Base-by-base conservation (phyloP, 2,329 filamentous ascomycete genomes). In the Metarhizium humberi region DNA sequence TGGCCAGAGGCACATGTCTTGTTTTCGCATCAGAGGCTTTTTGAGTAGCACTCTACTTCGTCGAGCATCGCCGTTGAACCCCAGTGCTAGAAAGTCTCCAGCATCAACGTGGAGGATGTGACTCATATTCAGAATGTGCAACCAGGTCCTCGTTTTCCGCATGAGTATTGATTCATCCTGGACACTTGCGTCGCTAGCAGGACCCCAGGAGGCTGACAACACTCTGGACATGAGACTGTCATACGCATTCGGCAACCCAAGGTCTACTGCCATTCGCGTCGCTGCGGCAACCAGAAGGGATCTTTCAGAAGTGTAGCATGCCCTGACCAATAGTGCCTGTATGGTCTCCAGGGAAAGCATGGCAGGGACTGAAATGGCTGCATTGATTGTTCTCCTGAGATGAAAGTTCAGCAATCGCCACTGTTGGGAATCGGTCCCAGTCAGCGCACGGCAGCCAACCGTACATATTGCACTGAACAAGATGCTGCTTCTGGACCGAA, bases 1-100 rank as follows among this genome's bases (percentile, higher is more conserved):
- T 3, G 78, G 75, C 38, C 81, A 71, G 0, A 82, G 64, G 6
- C 77, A 74, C 16, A 80, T 63, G 60, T 82, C 79, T 7, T 80
- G 66, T 3, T 73, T 62, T 0, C 74, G 78, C 1, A 73, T 71
- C 2, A 70, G 69, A 0, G 69, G 65, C 56, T 74, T 73, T 20
- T 70, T 65, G 1, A 79, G 65, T 3, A 80, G 63, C 18, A 73
- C 69, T 18, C 78, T 66, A 32, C 75, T 75, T 29, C 76, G 68
- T 7, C 76, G 71, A 6, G 73, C 71, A 55, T 75, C 73, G 10
- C 75, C 68, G 1, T 69, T 69, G 51, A 76, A 70, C 45, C 68
- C 64, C 20, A 65, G 57, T 0, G 59, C 53, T 30, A 60, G 57
- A 14, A 63, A 55, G 25, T 62, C 62, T 0, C 63, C 60, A 1